Percentiles rank a stretch among this genome's conserved stretches.
Conservation (phyloP, 768 basidiomycete species). For the Lyophyllum decastes region DNA sequence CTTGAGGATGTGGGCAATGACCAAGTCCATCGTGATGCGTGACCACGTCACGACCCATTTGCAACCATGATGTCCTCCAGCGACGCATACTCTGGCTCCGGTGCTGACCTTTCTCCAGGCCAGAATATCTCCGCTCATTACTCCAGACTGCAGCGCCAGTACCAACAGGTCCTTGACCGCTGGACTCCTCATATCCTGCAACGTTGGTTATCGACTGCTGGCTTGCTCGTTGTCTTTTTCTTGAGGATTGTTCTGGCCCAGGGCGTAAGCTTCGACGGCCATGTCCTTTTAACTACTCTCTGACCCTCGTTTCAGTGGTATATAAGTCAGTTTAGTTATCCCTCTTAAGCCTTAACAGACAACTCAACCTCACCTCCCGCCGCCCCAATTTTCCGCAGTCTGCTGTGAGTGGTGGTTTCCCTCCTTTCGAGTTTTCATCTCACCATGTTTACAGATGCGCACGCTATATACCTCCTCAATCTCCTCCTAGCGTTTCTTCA, state of each 20-base stretch:
- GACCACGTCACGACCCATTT: conserved; percentile 18
- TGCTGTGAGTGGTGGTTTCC: conserved; percentile 58
- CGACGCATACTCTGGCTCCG: conserved; percentile 38
- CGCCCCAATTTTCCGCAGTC: conserved; percentile 36
- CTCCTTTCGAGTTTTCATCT: conserved; percentile 4
- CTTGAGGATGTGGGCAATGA: conserved; percentile 23
- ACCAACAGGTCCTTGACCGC: conserved; percentile 88
- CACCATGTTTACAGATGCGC: conserved; percentile 59
- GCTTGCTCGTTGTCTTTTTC: conserved; percentile 73
- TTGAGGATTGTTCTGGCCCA: conserved; percentile 86
- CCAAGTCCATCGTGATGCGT: conserved; percentile 18
- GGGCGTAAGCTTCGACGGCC: conserved; percentile 62
- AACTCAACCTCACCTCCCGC: not conserved
- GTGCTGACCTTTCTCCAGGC: conserved; percentile 46
- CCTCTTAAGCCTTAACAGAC: not conserved
- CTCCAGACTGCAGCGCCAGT: conserved; percentile 66
- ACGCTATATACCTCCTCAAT: conserved; percentile 95
- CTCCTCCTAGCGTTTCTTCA: conserved; percentile 96
- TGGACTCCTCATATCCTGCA: conserved; percentile 89
- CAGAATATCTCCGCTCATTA: conserved; percentile 49
- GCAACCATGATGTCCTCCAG: conserved; percentile 49
- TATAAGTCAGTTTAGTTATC: conserved; percentile 76
- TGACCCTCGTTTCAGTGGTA: conserved; percentile 67
- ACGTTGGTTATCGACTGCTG: conserved; percentile 82
- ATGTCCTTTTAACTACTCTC: not conserved